Base-by-base conservation (phyloP, 768 basidiomycete species). In the Russula sp. region DNA sequence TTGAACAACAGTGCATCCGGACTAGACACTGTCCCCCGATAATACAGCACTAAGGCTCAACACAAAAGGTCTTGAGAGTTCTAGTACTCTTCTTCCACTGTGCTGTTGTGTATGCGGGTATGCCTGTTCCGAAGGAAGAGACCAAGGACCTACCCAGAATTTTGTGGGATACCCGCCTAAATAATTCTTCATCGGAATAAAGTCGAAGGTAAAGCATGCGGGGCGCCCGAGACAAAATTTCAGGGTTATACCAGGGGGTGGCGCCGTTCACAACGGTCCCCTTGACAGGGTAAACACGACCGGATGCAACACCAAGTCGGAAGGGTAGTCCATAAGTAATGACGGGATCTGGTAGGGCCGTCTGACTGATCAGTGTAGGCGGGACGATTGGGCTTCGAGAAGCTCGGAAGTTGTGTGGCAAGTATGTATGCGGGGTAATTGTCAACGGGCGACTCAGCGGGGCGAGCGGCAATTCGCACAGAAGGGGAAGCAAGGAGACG, bases 331-430 rank as follows among this genome's bases (percentile, higher is more conserved):
- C 8, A 54, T 14, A 10, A 14, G 49, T 34, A 8, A 13, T n/a
- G 42, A 11, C 14, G 5, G n/a, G 51, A 63, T 58, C 61, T 46
- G 56, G 57, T 46, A 54, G 56, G 51, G 57, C 1, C 43, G 45
- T 62, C 61, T 61, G 61, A 41, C 45, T 52, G 41, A 61, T 56
- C 49, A 46, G 49, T 54, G 52, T 59, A 52, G 51, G 52, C 51
- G 58, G 46, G 54, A 59, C n/a, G 34, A 59, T 29, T 59, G 58
- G 36, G 56, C 57, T 58, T 58, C 42, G 61, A 59, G 62, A 63
- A 59, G 52, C 45, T 63, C 62, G 56, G 62, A 43, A 59, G 57
- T 59, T 22, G 62, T 58, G 62, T 55, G 62, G 58, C 52, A 63
- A 20, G 45, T 38, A 32, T 43, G 62, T 22, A 54, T 48, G 62